Evolutionary conservation across 345 rosid genomes (phyloP).

Genomic region (Salix udensis): DNA sequence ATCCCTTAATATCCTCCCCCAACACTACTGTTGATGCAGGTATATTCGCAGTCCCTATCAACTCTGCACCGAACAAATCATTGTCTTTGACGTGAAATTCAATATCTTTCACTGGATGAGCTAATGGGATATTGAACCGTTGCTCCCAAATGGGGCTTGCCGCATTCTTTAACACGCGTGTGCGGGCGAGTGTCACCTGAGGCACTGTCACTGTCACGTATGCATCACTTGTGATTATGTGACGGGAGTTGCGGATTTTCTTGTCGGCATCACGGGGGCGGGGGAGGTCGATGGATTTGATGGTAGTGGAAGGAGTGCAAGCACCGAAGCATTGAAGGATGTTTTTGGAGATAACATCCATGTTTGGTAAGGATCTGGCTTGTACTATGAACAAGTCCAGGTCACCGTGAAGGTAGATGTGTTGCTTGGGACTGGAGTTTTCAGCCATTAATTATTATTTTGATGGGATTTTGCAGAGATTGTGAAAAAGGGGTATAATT

Average conservation of each 20-base stretch:
- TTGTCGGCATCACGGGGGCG: slow-evolving; percentile 5
- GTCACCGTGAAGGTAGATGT: slow-evolving; percentile 66
- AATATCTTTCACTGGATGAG: slow-evolving; percentile 59
- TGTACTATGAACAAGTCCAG: slow-evolving; percentile 55
- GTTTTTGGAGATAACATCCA: slow-evolving; percentile 23
- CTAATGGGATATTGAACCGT: slow-evolving; percentile 55
- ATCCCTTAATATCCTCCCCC: slow-evolving; percentile 37
- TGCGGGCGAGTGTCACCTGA: slow-evolving; percentile 79
- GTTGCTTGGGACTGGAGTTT: slow-evolving; percentile 1
- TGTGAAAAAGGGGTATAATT: not conserved
- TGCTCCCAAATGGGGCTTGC: slow-evolving; percentile 70
- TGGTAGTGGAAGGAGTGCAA: not conserved
- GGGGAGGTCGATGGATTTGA: not conserved
- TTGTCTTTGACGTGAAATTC: slow-evolving; percentile 85
- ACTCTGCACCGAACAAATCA: slow-evolving; percentile 72
- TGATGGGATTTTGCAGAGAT: not conserved
- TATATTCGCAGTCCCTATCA: slow-evolving; percentile 55
- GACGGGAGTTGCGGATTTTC: slow-evolving; percentile 29
- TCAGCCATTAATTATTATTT: slow-evolving; percentile 16
- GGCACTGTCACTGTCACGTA: slow-evolving; percentile 86
- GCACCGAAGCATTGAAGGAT: not conserved
- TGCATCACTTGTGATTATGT: slow-evolving; percentile 72
- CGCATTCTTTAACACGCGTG: slow-evolving; percentile 66
- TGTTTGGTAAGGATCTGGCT: slow-evolving; percentile 65
- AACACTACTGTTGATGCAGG: slow-evolving; percentile 42